Conservation (phyloP, 2,329 filamentous ascomycete species). For the Dactylonectria estremocensis region DNA sequence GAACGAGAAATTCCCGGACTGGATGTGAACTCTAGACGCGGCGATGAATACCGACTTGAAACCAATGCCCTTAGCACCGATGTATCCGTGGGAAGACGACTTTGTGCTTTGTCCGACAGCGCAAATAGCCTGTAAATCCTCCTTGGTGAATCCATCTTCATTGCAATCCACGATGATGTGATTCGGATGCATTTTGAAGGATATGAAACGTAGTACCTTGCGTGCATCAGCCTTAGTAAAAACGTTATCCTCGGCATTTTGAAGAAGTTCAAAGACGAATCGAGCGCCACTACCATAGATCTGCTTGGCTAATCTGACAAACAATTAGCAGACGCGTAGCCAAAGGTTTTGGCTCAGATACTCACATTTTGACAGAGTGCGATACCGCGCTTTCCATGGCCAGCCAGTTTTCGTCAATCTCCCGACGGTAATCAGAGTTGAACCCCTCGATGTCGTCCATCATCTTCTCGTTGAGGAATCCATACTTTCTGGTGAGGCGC, state of each 20-base stretch:
- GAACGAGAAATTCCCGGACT: conserved; percentile 40
- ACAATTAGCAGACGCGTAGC: neutral
- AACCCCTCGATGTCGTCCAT: conserved; percentile 36
- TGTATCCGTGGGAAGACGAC: conserved; percentile 32
- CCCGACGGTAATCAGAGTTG: conserved; percentile 34
- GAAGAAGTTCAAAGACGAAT: conserved; percentile 43
- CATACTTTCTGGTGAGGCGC: conserved; percentile 30
- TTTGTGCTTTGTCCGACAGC: conserved; percentile 36
- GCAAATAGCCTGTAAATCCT: conserved; percentile 35
- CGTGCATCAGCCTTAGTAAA: neutral
- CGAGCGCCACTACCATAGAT: conserved; percentile 39
- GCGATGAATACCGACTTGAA: conserved; percentile 40
- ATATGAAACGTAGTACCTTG: conserved; percentile 10
- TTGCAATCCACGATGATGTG: conserved; percentile 39
- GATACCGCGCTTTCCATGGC: conserved; percentile 32
- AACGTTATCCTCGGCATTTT: conserved; percentile 36
- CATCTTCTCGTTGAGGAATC: conserved; percentile 32
- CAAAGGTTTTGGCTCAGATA: neutral
- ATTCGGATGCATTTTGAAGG: conserved; percentile 35
- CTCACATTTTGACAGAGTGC: conserved; percentile 36
- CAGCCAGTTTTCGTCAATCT: conserved; percentile 39
- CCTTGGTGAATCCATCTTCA: conserved; percentile 33
- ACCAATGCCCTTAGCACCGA: conserved; percentile 37
- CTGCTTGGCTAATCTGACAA: conserved; percentile 32
- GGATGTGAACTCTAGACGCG: conserved; percentile 33